Percentiles rank a stretch among this genome's conserved stretches.
These are phyloP conservation scores for Penicillium ochrochloron DNA, from an alignment of 495 filamentous ascomycete species.

Conservation along the genomic window DNA sequence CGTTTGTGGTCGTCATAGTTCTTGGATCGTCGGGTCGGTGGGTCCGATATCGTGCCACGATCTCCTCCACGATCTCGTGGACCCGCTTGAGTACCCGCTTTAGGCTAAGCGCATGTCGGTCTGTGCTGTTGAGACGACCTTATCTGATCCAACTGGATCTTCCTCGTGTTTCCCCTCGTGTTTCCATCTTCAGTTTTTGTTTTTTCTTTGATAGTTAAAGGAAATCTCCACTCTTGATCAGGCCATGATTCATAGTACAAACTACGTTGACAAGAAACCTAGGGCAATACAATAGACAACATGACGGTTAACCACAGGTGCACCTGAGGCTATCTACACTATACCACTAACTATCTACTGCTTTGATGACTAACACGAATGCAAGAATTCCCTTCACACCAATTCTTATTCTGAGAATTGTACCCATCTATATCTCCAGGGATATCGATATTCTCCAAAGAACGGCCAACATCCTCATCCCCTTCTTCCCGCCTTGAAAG, in stretches of 20 bases:
- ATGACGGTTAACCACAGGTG: too few species aligned
- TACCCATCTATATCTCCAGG: neutral
- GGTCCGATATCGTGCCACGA: neutral
- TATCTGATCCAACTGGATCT: neutral
- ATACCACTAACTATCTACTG: neutral
- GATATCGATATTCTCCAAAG: neutral
- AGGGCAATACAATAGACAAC: too few species aligned
- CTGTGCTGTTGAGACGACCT: neutral
- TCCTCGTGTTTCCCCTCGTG: neutral
- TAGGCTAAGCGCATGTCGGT: neutral
- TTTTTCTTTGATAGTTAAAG: neutral
- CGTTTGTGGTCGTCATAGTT: neutral
- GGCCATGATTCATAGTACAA: neutral
- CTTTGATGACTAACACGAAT: neutral
- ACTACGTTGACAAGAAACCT: too few species aligned
- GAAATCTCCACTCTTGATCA: neutral
- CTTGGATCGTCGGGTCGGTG: neutral
- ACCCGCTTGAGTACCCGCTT: neutral
- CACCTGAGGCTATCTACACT: too few species aligned
- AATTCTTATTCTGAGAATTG: neutral
- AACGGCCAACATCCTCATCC: neutral
- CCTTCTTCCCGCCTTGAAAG: neutral
- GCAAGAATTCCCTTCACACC: neutral
- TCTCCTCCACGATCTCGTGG: neutral
- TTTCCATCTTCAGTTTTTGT: neutral